Evolutionary conservation across 371 early-diverging fungal species (phyloP).

Genomic region (Circinella umbellata): DNA sequence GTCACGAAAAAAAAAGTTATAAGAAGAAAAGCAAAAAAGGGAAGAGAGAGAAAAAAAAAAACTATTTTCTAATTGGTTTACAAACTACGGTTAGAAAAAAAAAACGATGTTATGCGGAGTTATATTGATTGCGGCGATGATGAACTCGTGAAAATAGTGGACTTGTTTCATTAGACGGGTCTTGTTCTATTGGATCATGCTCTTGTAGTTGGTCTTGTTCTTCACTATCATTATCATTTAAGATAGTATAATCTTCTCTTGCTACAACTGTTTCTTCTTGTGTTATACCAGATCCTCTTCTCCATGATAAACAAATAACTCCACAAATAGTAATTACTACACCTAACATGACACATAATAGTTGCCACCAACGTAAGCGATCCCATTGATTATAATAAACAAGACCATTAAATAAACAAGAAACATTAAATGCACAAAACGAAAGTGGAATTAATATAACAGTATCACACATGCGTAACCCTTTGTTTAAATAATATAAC

Average conservation of each 20-base stretch:
- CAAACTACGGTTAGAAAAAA: too few relatives aligned
- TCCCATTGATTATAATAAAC: conserved; percentile 84
- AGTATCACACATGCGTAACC: conserved; percentile 77
- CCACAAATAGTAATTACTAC: conserved; percentile 65
- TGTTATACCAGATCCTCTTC: conserved; percentile 18
- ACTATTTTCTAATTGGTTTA: neutral
- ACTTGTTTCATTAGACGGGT: neutral
- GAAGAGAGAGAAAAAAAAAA: neutral
- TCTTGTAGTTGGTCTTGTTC: neutral
- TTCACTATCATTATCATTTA: neutral
- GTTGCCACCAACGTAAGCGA: conserved; percentile 65
- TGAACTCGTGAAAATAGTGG: neutral
- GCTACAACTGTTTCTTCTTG: conserved; percentile 21
- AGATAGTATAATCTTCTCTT: neutral
- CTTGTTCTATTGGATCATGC: neutral
- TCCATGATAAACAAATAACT: conserved; percentile 70
- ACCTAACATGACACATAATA: conserved; percentile 69
- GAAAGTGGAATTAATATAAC: conserved; percentile 80
- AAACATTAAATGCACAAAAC: conserved; percentile 79
- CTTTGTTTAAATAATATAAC: conserved; percentile 82
- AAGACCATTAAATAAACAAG: conserved; percentile 78
- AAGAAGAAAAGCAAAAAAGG: neutral
- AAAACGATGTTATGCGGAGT: neutral
- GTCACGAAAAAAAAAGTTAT: conserved; percentile 4
- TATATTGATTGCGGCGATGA: neutral